These are phyloP conservation scores for Cercospora janseana DNA, from an alignment of 2,329 filamentous ascomycete genomes.

Conservation along the genomic window DNA sequence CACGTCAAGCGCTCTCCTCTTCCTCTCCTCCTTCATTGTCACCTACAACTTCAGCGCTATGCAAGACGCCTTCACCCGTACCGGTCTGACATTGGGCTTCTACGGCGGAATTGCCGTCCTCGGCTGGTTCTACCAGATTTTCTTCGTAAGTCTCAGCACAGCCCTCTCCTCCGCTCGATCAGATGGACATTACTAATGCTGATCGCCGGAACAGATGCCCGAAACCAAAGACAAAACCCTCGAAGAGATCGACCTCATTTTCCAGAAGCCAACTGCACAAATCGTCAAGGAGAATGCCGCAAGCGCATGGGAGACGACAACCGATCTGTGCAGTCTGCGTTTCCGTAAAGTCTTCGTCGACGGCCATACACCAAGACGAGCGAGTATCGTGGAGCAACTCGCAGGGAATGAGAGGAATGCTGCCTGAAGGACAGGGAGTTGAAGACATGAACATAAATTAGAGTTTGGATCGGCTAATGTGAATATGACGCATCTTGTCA, in stretches of 20 bases:
- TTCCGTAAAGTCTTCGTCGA: slow-evolving; percentile 50
- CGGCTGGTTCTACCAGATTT: slow-evolving; percentile 68
- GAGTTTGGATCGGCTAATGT: no score
- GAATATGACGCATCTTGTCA: no score
- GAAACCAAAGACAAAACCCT: slow-evolving; percentile 65
- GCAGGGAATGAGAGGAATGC: slow-evolving; percentile 14
- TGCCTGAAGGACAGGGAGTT: no score
- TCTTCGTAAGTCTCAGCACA: slow-evolving; percentile 50
- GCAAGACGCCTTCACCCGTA: slow-evolving; percentile 65
- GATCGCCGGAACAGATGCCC: no score
- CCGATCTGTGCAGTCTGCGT: slow-evolving; percentile 46
- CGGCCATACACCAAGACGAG: slow-evolving; percentile 20
- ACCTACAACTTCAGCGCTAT: slow-evolving; percentile 74
- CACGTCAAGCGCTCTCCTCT: slow-evolving; percentile 64
- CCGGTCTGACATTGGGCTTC: slow-evolving; percentile 67
- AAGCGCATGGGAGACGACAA: slow-evolving; percentile 47
- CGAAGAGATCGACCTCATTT: slow-evolving; percentile 69
- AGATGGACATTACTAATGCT: no score
- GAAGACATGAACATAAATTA: no score
- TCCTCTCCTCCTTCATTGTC: slow-evolving; percentile 69
- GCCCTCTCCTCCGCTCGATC: neutral
- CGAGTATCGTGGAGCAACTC: slow-evolving; percentile 20
- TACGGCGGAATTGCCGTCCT: slow-evolving; percentile 71
- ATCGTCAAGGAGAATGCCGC: slow-evolving; percentile 60
- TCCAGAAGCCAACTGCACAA: slow-evolving; percentile 61